These are phyloP conservation scores for Plasmodium gallinaceum DNA, from an alignment of 169 alveolate species.

Conservation along the genomic window DNA sequence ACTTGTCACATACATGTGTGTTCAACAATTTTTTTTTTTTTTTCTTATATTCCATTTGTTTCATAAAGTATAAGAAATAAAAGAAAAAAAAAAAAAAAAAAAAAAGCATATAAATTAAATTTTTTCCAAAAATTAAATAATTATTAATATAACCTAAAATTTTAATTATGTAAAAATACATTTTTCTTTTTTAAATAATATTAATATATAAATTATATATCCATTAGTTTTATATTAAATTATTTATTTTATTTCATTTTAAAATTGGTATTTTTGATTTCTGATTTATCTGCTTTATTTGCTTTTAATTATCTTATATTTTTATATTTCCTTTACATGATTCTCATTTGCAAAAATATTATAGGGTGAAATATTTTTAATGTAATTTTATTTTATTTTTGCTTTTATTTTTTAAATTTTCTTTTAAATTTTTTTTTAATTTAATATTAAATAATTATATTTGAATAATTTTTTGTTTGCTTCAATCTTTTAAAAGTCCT, in stretches of 20 bases:
- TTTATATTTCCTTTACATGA: not conserved
- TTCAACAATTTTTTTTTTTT: slow-evolving; percentile 13
- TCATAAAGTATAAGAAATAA: too few species aligned
- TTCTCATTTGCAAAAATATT: not conserved
- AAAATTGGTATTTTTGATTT: not conserved
- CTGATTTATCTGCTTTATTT: not conserved
- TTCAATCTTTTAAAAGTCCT: not conserved
- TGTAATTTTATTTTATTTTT: not conserved
- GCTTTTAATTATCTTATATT: not conserved
- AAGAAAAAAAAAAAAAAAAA: too few species aligned
- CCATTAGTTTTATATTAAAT: not conserved
- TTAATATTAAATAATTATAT: not conserved
- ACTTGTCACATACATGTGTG: not conserved
- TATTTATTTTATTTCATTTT: not conserved
- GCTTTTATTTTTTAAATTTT: not conserved
- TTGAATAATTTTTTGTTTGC: not conserved
- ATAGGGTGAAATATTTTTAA: not conserved
- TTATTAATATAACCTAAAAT: too few species aligned
- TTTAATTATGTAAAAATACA: too few species aligned
- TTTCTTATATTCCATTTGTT: not conserved
- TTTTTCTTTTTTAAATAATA: too few species aligned
- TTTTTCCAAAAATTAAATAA: too few species aligned
- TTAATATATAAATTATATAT: not conserved
- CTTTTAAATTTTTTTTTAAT: not conserved
- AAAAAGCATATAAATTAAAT: too few species aligned